Conservation (phyloP, 257 asterid species). For the Leptodermis oblonga region DNA sequence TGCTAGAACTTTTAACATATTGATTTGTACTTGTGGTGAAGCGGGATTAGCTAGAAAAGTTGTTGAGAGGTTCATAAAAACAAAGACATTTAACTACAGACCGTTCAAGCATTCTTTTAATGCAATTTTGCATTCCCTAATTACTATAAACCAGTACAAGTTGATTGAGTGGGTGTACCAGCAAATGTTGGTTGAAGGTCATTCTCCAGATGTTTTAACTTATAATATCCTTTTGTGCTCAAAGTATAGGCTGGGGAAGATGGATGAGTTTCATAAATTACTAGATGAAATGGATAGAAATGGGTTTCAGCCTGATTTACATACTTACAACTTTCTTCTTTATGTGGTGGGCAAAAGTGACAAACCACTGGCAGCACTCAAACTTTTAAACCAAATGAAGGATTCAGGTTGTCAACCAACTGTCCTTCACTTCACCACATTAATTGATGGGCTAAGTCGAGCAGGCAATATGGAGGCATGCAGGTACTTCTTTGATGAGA, state of each 20-base stretch:
- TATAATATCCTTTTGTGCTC: slow-evolving; percentile 86
- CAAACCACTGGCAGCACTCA: slow-evolving; percentile 77
- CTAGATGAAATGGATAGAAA: slow-evolving; percentile 76
- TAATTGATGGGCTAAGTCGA: slow-evolving; percentile 90
- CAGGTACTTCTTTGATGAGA: slow-evolving; percentile 68
- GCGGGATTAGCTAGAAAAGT: slow-evolving; percentile 86
- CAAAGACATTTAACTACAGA: slow-evolving; percentile 75
- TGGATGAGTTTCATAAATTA: slow-evolving; percentile 68
- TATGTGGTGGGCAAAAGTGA: slow-evolving; percentile 80
- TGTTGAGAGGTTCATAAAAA: slow-evolving; percentile 81
- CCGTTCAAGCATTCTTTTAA: slow-evolving; percentile 76
- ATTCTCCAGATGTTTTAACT: slow-evolving; percentile 78
- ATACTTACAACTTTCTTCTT: slow-evolving; percentile 81
- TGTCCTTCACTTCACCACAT: slow-evolving; percentile 82
- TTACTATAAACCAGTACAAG: slow-evolving; percentile 56
- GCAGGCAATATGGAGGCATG: slow-evolving; percentile 90
- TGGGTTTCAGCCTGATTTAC: slow-evolving; percentile 83
- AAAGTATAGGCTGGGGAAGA: slow-evolving; percentile 75
- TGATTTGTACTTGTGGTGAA: slow-evolving; percentile 85
- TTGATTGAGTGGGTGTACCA: slow-evolving; percentile 92
- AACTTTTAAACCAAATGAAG: slow-evolving; percentile 90
- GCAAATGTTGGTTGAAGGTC: slow-evolving; percentile 73
- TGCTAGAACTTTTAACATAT: slow-evolving; percentile 81
- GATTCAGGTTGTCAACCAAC: slow-evolving; percentile 63
- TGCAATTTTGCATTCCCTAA: slow-evolving; percentile 75